A percentile compares a stretch with the other conserved stretches of the same genome.
These are phyloP conservation scores for Penicillium polonicum DNA, from an alignment of 2,329 filamentous ascomycete species.

Conservation along the genomic window DNA sequence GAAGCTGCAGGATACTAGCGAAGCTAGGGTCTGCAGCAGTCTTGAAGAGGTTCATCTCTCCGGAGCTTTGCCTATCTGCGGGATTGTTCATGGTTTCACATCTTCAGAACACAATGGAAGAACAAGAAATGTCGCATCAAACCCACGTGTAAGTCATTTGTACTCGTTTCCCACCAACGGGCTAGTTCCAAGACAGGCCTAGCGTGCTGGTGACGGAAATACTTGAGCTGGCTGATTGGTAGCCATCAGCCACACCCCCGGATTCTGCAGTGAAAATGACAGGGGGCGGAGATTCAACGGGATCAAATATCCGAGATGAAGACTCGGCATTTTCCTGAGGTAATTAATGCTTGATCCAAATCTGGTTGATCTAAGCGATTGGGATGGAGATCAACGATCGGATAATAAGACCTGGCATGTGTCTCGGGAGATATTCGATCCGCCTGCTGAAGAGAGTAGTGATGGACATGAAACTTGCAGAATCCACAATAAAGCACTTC, in stretches of 20 bases:
- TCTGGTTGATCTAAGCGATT: neutral
- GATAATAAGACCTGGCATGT: neutral
- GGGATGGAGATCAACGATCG: neutral
- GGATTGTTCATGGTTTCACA: conserved; percentile 10
- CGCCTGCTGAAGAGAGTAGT: neutral
- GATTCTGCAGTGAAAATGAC: conserved; percentile 7
- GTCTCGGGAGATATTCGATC: conserved; percentile 4
- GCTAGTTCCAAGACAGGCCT: conserved; percentile 1
- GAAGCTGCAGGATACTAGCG: neutral
- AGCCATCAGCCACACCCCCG: neutral
- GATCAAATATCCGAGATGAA: neutral
- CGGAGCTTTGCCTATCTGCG: conserved; percentile 2
- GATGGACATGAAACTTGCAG: neutral
- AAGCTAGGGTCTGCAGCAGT: conserved; percentile 4
- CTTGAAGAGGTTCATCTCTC: conserved; percentile 12
- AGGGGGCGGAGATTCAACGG: conserved; percentile 24
- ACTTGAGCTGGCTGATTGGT: conserved; percentile 12
- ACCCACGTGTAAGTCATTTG: conserved; percentile 8
- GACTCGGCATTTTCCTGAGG: neutral
- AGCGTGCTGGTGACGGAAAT: neutral
- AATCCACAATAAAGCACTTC: neutral
- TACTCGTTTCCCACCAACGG: conserved; percentile 5
- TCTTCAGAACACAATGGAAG: neutral
- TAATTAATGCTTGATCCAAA: neutral
- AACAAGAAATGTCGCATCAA: neutral